These are phyloP conservation scores for Myochromella boudieri DNA, from an alignment of 768 basidiomycete species.

Conservation along the genomic window DNA sequence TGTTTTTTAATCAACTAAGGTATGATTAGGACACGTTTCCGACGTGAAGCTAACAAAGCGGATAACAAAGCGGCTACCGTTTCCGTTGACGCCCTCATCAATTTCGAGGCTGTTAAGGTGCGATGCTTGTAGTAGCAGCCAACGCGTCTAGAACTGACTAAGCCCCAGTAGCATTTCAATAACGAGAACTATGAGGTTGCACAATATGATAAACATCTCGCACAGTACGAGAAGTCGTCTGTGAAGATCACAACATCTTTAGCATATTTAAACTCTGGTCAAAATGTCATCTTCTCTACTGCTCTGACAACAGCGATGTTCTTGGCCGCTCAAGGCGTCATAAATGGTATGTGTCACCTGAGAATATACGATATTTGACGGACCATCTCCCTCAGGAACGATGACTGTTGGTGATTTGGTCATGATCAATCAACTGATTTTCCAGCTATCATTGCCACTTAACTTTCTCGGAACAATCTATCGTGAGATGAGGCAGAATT, in stretches of 20 bases:
- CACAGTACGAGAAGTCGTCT: constrained; percentile 86
- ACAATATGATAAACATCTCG: constrained; percentile 89
- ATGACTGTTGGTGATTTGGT: constrained; percentile 99
- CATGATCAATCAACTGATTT: constrained; percentile 98
- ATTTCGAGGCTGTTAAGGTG: constrained; percentile 98
- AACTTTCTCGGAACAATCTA: constrained; percentile 98
- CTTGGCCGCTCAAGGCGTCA: constrained; percentile 90
- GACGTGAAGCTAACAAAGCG: constrained; percentile 91
- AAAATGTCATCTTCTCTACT: constrained; percentile 93
- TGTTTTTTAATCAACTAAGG: constrained; percentile 2
- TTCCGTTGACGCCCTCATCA: constrained; percentile 94
- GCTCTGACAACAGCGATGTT: constrained; percentile 96
- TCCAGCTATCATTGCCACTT: constrained; percentile 93
- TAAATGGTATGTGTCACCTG: constrained; percentile 62
- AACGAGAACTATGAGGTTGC: constrained; percentile 90
- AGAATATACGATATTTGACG: background rate
- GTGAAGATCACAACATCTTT: constrained; percentile 95
- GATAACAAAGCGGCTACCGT: constrained; percentile 95
- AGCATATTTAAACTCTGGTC: constrained; percentile 92
- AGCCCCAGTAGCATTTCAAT: constrained; percentile 79
- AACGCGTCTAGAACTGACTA: background rate
- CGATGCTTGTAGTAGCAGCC: constrained; percentile 2
- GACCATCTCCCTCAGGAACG: constrained; percentile 55
- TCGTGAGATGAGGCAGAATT: constrained; percentile 92
- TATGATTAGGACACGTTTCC: constrained; percentile 76